phyloP scores from a whole-genome alignment of 2,329 filamentous ascomycete species.

The Xylaria sp. region DNA sequence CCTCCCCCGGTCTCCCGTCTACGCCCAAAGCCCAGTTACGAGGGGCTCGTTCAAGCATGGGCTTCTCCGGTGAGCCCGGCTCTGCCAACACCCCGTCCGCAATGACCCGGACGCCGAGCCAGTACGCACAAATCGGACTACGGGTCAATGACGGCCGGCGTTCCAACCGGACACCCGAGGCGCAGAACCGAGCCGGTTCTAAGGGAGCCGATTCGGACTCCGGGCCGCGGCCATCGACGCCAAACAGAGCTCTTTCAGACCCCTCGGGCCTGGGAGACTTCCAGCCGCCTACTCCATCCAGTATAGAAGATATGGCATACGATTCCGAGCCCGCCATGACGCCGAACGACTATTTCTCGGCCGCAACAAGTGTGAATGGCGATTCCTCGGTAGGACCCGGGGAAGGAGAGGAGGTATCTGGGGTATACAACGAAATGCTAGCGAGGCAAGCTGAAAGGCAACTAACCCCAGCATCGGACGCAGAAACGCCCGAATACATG shows the following conservation, averaged over 20 bases:
- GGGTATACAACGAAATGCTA: conserved; percentile 38
- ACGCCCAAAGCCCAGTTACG: conserved; percentile 39
- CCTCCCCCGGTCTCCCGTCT: conserved; percentile 45
- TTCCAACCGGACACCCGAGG: conserved; percentile 36
- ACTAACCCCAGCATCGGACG: conserved; percentile 43
- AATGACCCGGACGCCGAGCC: conserved; percentile 6
- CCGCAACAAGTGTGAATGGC: conserved; percentile 34
- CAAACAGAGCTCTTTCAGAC: conserved; percentile 42
- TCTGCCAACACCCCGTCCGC: conserved; percentile 25
- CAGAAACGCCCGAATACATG: conserved; percentile 31
- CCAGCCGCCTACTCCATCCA: conserved; percentile 45
- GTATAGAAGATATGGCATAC: conserved; percentile 44
- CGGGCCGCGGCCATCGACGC: conserved; percentile 32
- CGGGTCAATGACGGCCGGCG: conserved; percentile 9
- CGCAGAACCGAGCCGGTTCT: conserved; percentile 19
- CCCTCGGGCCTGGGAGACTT: conserved; percentile 35
- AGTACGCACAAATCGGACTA: conserved; percentile 14
- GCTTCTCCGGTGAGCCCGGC: conserved; percentile 33
- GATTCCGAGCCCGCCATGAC: conserved; percentile 49
- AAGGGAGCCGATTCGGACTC: conserved; percentile 27
- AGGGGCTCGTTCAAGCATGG: conserved; percentile 13
- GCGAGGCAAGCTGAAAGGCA: conserved; percentile 44
- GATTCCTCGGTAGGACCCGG: conserved; percentile 14
- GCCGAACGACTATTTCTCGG: conserved; percentile 44
- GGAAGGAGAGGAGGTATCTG: conserved; percentile 16